Base-by-base conservation (phyloP, 768 basidiomycete genomes). In the Auriscalpium vulgare region DNA sequence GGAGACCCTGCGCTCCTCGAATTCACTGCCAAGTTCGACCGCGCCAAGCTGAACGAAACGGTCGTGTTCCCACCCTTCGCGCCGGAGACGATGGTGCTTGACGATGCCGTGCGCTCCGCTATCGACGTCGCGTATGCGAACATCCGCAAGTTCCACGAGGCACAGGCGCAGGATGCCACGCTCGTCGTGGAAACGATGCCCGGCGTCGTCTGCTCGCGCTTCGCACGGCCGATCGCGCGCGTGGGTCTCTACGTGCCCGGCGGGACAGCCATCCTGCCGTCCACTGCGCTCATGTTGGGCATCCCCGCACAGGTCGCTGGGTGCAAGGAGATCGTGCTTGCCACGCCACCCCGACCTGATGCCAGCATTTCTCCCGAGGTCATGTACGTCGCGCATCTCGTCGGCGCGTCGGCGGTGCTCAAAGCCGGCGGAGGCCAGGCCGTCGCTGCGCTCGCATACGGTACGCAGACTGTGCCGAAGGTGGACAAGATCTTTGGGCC, bases 401-500 rank as follows among this genome's bases (percentile, higher is more conserved):
- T 93, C 19, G 95, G 95, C 40, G 95, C 91, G 1, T 87, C 89
- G 7, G 87, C 87, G 36, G 84, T 99, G 57, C 77, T 99, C 58
- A 91, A 90, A 69, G 97, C 95, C 16, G 97, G 97, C 43, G 97
- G 97, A 11, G 95, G 91, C 16, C 97, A 99, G 67, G 97, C 97
- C 10, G 79, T 98, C 16, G 91, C 94, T 23, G 95, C 97, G 0
- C 78, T 99, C 75, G 97, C 97, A 1, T 98, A 97, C 68, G 97
- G 97, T 17, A 99, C 97, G 7, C 78, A 90, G 68, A 88, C 88
- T 4, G 92, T 95, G 7, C 92, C 94, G 14, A 98, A 99, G 72
- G 95, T 97, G 23, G 97, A 99, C 78, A 99, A 99, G 75, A 94
- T 99, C 63, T 95, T 98, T 66, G 97, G 97, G 9, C 97, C 97